A percentile compares a stretch with the other conserved stretches of the same genome.
Evolutionary conservation across 106 monocot species (phyloP).

Genomic region (Ottelia alismoides): DNA sequence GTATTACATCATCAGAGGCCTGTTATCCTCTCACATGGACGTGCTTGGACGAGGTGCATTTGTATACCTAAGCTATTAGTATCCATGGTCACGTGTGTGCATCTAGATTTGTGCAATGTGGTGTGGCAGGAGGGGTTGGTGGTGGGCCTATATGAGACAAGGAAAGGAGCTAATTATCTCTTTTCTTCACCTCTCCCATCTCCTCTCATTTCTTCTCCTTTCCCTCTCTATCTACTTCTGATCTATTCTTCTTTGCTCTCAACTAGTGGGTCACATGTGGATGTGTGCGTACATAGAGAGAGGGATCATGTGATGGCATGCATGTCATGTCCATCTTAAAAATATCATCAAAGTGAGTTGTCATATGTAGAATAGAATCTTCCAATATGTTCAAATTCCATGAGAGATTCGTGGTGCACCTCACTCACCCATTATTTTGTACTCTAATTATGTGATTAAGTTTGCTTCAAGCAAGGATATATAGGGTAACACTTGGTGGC

Average conservation of each 20-base stretch:
- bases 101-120: constrained; percentile 23
- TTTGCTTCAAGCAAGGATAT: too few species aligned
- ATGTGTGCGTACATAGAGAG: too few species aligned
- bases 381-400: constrained; percentile 46
- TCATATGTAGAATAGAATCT: constrained; percentile 71
- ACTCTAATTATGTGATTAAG: too few species aligned
- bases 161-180: background rate
- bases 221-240: background rate
- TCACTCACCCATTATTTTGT: too few species aligned
- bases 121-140: constrained; percentile 1
- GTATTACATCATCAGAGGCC: background rate
- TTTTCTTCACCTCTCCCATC: background rate
- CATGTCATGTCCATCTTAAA: constrained; percentile 27
- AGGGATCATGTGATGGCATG: constrained; percentile 39
- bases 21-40: constrained; percentile 4
- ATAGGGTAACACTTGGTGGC: too few species aligned
- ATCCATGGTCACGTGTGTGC: constrained; percentile 14
- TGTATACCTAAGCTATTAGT: background rate
- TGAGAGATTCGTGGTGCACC: too few species aligned
- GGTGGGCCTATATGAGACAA: constrained; percentile 21
- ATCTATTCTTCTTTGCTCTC: constrained; percentile 8
- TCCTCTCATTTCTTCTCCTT: background rate
- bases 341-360: constrained; percentile 29
- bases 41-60: background rate
- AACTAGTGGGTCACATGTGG: constrained; percentile 60